These are phyloP conservation scores for Cryphonectria nitschkei DNA, from an alignment of 2,329 filamentous ascomycete genomes.

Conservation along the genomic window DNA sequence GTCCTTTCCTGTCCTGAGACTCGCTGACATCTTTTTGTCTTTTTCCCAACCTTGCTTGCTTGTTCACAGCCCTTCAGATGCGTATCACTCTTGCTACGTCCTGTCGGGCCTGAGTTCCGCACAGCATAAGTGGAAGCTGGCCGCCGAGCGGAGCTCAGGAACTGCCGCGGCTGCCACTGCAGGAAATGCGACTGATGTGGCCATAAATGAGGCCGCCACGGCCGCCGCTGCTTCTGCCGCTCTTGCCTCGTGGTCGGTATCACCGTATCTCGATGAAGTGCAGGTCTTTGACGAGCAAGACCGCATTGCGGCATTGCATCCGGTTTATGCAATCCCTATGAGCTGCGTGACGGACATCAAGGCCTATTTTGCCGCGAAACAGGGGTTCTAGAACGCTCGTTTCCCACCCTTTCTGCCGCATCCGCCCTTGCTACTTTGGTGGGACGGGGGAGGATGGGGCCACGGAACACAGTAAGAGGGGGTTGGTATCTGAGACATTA, in stretches of 20 bases:
- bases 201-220: slow-evolving; percentile 34
- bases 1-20: slow-evolving; percentile 5
- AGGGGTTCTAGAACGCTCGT: slow-evolving; percentile 51
- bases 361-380: slow-evolving; percentile 65
- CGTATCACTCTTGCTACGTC: slow-evolving; percentile 93
- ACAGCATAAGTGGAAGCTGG: slow-evolving; percentile 68
- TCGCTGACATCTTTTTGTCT: slow-evolving; percentile 10
- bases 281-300: slow-evolving; percentile 74
- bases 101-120: slow-evolving; percentile 82
- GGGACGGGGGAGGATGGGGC: not conserved
- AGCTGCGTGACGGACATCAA: slow-evolving; percentile 66
- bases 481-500: slow-evolving; percentile 18
- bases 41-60: not conserved
- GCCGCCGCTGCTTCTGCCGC: slow-evolving; percentile 15
- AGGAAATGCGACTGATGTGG: slow-evolving; percentile 36
- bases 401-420: not conserved
- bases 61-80: slow-evolving; percentile 69
- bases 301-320: slow-evolving; percentile 72
- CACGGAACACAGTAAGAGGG: not conserved
- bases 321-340: slow-evolving; percentile 83
- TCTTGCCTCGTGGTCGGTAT: slow-evolving; percentile 46
- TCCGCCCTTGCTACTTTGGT: not conserved
- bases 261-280: slow-evolving; percentile 54
- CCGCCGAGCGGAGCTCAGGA: slow-evolving; percentile 41
- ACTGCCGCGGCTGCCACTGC: slow-evolving; percentile 33